phyloP scores from a whole-genome alignment of 2,329 filamentous ascomycete species.

The Sporothrix brasiliensis region DNA sequence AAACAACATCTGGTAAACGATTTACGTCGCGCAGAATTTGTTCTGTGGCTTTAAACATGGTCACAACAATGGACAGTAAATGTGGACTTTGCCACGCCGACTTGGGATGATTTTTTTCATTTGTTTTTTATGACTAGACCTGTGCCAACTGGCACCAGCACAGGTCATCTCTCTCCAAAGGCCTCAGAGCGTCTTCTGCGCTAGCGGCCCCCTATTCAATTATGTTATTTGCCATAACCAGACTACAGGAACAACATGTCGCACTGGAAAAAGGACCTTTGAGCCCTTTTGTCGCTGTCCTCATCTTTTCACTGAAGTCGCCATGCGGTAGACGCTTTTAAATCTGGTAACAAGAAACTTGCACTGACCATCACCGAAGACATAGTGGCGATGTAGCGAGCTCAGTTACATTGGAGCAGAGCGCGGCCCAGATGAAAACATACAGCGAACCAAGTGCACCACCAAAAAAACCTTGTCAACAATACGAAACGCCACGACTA shows the following conservation, averaged over 20 bases:
- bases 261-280: not conserved
- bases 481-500: not conserved
- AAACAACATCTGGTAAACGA: constrained; percentile 5
- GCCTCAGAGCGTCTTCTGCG: constrained; percentile 1
- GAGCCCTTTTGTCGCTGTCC: not conserved
- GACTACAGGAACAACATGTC: not conserved
- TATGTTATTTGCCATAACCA: no score
- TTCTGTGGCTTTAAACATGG: no score
- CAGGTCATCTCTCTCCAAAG: constrained; percentile 14
- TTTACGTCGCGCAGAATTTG: not conserved
- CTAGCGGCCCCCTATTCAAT: constrained; percentile 16
- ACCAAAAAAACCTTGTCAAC: not conserved
- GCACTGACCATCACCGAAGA: not conserved
- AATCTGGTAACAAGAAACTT: no score
- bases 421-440: not conserved
- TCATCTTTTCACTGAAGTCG: no score
- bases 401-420: constrained; percentile 1
- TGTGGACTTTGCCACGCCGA: constrained; percentile 4
- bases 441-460: constrained; percentile 18
- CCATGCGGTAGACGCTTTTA: no score
- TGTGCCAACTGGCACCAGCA: not conserved
- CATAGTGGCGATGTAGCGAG: not conserved
- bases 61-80: not conserved
- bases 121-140: not conserved
- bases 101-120: not conserved